These are phyloP conservation scores for Yamadazyma nakazawae DNA, from an alignment of 805 yeast species.

Conservation along the genomic window DNA sequence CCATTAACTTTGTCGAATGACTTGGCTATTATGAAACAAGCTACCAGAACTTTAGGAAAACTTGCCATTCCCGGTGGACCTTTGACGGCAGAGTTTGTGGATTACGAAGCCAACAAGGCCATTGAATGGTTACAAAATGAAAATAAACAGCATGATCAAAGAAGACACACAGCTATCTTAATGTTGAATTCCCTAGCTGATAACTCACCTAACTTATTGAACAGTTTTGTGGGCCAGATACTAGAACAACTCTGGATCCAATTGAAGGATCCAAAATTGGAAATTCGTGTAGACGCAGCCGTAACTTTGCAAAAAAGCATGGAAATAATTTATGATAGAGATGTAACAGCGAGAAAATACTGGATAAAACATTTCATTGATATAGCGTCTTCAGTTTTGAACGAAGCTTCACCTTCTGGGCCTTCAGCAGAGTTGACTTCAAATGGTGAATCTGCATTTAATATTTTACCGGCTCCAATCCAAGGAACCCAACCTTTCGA, in stretches of 20 bases:
- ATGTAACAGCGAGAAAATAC: slow-evolving; percentile 59
- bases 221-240: slow-evolving; percentile 72
- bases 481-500: slow-evolving; percentile 43
- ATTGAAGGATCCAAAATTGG: slow-evolving; percentile 70
- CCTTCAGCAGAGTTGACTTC: slow-evolving; percentile 2
- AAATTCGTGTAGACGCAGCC: slow-evolving; percentile 82
- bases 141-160: slow-evolving; percentile 63
- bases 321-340: slow-evolving; percentile 76
- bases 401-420: slow-evolving; percentile 18
- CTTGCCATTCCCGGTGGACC: slow-evolving; percentile 88
- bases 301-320: slow-evolving; percentile 74
- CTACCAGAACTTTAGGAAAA: slow-evolving; percentile 84
- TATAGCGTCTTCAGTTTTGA: slow-evolving; percentile 62
- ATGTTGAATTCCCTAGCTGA: slow-evolving; percentile 80
- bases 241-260: slow-evolving; percentile 86
- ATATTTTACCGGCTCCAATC: slow-evolving; percentile 6
- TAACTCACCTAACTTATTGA: slow-evolving; percentile 80
- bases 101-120: slow-evolving; percentile 83
- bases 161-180: slow-evolving; percentile 88
- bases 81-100: slow-evolving; percentile 87
- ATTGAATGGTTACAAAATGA: slow-evolving; percentile 91
- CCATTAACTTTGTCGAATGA: slow-evolving; percentile 80
- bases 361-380: slow-evolving; percentile 74
- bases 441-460: slow-evolving; percentile 8
- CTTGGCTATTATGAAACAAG: slow-evolving; percentile 77